A percentile compares a stretch with the other conserved stretches of the same genome.
These are phyloP conservation scores for Tinospora cordifolia DNA, from an alignment of 164 flowering plant genomes.

Conservation along the genomic window DNA sequence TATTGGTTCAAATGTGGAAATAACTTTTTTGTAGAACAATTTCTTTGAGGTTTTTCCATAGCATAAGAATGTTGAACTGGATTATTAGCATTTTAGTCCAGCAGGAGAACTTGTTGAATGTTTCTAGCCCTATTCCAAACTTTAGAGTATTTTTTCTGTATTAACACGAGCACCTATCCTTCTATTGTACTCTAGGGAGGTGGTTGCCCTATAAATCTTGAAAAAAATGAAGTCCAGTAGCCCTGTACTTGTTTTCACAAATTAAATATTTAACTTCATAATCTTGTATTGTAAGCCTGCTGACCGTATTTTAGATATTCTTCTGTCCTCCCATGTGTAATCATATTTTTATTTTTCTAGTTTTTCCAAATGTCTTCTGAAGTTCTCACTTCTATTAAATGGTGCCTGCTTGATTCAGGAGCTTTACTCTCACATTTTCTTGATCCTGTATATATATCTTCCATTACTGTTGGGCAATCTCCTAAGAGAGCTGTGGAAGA, in stretches of 20 bases:
- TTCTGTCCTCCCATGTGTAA: neutral
- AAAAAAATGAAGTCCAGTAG: no score
- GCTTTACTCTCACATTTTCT: constrained; percentile 82
- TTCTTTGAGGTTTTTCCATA: neutral
- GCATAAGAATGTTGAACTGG: neutral
- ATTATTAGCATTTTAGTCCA: neutral
- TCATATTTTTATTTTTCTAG: neutral
- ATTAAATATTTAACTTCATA: no score
- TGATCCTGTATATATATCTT: constrained; percentile 72
- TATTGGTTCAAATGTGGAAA: neutral
- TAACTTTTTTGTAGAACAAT: neutral
- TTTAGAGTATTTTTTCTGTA: no score
- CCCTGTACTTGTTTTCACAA: no score
- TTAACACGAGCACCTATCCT: no score
- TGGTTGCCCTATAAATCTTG: no score
- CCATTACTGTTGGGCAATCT: constrained; percentile 62
- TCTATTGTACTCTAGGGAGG: no score
- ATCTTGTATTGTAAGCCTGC: no score
- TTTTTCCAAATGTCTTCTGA: neutral
- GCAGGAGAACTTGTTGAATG: neutral
- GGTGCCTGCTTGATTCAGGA: constrained; percentile 41
- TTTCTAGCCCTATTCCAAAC: no score
- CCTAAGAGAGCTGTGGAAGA: constrained; percentile 25
- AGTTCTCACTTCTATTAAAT: neutral
- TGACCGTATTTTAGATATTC: no score